Conservation (phyloP, 192 early-diverging fungal genomes). For the Coemansia sp. region DNA sequence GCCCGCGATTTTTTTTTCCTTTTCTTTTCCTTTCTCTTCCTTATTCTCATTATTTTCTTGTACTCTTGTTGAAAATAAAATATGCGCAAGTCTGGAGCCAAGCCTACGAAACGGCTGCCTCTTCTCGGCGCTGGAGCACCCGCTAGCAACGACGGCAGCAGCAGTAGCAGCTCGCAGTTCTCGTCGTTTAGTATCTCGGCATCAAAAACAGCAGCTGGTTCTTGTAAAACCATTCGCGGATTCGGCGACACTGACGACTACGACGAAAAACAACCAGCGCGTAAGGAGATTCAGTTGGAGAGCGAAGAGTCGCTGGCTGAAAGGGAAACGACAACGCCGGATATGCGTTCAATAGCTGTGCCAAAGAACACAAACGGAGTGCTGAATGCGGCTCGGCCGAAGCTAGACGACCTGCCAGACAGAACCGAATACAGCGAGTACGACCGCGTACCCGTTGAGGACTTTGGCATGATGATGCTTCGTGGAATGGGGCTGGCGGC, state of each 20-base stretch:
- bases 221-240: background rate
- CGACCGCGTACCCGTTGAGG: conserved; percentile 80
- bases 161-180: background rate
- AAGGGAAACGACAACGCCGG: background rate
- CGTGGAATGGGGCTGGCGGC: conserved; percentile 89
- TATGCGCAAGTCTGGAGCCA: background rate
- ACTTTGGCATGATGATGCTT: conserved; percentile 83
- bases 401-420: conserved; percentile 53
- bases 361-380: background rate
- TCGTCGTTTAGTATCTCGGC: background rate
- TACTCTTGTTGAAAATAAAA: background rate
- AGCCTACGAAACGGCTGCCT: background rate
- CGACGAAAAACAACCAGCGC: background rate
- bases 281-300: background rate
- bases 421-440: conserved; percentile 59
- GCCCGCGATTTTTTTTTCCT: background rate
- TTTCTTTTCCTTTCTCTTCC: background rate
- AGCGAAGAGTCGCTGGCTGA: background rate
- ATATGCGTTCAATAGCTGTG: background rate
- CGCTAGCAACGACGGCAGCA: background rate
- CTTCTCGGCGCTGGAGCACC: background rate
- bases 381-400: background rate
- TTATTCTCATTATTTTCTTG: background rate
- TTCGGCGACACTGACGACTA: background rate
- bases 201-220: background rate